These are phyloP conservation scores for Termitomyces sp. DNA, from an alignment of 768 basidiomycete genomes.

Conservation along the genomic window DNA sequence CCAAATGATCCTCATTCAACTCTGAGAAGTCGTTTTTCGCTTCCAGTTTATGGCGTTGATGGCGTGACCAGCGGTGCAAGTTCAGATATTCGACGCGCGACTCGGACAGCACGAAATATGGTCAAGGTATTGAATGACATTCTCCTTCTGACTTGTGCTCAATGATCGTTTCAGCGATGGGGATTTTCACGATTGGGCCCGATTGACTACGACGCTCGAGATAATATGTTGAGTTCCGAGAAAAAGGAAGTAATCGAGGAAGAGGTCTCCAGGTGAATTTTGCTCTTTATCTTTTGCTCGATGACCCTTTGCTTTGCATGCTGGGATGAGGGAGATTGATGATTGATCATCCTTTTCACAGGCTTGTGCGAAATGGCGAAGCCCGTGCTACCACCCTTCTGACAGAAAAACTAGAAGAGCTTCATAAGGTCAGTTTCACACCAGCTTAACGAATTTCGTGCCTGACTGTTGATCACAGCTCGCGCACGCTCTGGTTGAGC, in stretches of 20 bases:
- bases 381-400: slow-evolving; percentile 59
- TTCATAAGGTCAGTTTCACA: slow-evolving; percentile 54
- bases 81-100: slow-evolving; percentile 81
- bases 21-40: slow-evolving; percentile 10
- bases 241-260: slow-evolving; percentile 83
- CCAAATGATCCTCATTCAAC: not conserved
- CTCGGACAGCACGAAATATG: slow-evolving; percentile 76
- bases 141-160: not conserved
- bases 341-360: slow-evolving; percentile 18
- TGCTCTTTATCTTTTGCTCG: not conserved
- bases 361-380: slow-evolving; percentile 67
- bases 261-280: slow-evolving; percentile 74
- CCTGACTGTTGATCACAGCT: slow-evolving; percentile 42
- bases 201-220: slow-evolving; percentile 71
- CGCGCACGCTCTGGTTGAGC: slow-evolving; percentile 87
- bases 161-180: slow-evolving; percentile 45
- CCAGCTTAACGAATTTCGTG: slow-evolving; percentile 3
- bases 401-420: slow-evolving; percentile 62
- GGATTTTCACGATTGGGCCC: slow-evolving; percentile 85
- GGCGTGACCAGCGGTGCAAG: slow-evolving; percentile 90
- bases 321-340: not conserved
- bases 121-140: slow-evolving; percentile 59
- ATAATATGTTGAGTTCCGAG: slow-evolving; percentile 64
- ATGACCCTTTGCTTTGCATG: not conserved
- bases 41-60: slow-evolving; percentile 77